A percentile compares a stretch with the other conserved stretches of the same genome.
These are phyloP conservation scores for Asterophora lycoperdoides DNA, from an alignment of 768 basidiomycete genomes.

Conservation along the genomic window DNA sequence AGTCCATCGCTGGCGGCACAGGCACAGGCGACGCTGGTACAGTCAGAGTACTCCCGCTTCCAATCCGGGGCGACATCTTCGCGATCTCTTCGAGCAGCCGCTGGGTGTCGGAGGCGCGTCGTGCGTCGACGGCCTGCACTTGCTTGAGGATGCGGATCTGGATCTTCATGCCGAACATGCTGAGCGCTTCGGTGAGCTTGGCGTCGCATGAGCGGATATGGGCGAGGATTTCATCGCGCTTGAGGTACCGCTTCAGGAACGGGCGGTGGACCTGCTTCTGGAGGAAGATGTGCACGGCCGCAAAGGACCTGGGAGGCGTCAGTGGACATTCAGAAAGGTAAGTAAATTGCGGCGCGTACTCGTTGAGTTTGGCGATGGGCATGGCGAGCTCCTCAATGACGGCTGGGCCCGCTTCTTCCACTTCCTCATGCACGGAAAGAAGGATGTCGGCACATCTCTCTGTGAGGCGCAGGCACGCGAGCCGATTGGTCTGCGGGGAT, in stretches of 20 bases:
- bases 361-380: conserved; percentile 49
- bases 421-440: conserved; percentile 57
- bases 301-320: conserved; percentile 32
- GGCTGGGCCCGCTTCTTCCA: conserved; percentile 51
- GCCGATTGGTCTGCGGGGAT: conserved; percentile 52
- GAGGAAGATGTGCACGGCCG: conserved; percentile 45
- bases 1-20: not conserved
- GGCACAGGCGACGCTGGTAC: conserved; percentile 10
- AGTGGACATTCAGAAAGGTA: not conserved
- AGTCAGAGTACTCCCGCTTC: not conserved
- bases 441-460: conserved; percentile 70
- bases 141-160: conserved; percentile 52
- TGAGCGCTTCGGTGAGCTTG: conserved; percentile 52
- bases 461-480: conserved; percentile 65
- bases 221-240: conserved; percentile 61
- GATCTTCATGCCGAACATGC: conserved; percentile 54
- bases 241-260: conserved; percentile 75
- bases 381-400: conserved; percentile 45
- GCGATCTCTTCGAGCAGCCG: conserved; percentile 17
- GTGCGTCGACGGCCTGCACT: conserved; percentile 37
- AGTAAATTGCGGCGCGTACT: conserved; percentile 30
- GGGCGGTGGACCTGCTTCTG: conserved; percentile 58
- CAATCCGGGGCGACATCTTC: not conserved
- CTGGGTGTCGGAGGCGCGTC: conserved; percentile 25
- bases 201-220: conserved; percentile 51